A percentile compares a stretch with the other conserved stretches of the same genome.
These are phyloP conservation scores for Ulota crispa DNA, from an alignment of 225 moss, liverwort and hornwort genomes.

Conservation along the genomic window DNA sequence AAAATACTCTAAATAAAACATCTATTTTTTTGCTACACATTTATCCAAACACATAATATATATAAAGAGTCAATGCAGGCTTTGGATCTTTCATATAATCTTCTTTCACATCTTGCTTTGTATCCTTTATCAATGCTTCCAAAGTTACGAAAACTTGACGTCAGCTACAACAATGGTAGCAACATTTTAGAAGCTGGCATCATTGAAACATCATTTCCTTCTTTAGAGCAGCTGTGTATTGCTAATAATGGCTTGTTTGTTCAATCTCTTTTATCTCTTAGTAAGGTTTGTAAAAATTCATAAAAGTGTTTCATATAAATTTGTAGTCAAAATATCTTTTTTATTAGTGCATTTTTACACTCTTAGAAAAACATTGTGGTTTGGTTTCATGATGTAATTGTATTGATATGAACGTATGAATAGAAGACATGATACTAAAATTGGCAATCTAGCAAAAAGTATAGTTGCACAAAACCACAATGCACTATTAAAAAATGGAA, in stretches of 20 bases:
- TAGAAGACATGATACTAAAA: neutral
- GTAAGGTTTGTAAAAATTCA: slow-evolving; percentile 5
- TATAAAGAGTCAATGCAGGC: slow-evolving; percentile 6
- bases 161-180: neutral
- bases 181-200: neutral
- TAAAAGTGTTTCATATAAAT: neutral
- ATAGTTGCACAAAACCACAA: too few relatives aligned
- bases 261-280: slow-evolving; percentile 11
- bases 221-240: neutral
- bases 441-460: too few relatives aligned
- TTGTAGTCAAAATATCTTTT: rapidly evolving
- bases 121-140: neutral
- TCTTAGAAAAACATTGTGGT: rapidly evolving
- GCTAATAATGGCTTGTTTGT: slow-evolving; percentile 1
- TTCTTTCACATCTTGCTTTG: neutral
- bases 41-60: neutral
- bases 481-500: too few relatives aligned
- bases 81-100: slow-evolving; percentile 24
- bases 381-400: neutral
- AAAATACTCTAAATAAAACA: neutral
- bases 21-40: neutral
- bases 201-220: slow-evolving; percentile 7
- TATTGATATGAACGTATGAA: neutral
- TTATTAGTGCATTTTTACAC: neutral
- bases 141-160: slow-evolving; percentile 8